Conservation (phyloP, 2,329 filamentous ascomycete genomes). For the Fusarium poae region DNA sequence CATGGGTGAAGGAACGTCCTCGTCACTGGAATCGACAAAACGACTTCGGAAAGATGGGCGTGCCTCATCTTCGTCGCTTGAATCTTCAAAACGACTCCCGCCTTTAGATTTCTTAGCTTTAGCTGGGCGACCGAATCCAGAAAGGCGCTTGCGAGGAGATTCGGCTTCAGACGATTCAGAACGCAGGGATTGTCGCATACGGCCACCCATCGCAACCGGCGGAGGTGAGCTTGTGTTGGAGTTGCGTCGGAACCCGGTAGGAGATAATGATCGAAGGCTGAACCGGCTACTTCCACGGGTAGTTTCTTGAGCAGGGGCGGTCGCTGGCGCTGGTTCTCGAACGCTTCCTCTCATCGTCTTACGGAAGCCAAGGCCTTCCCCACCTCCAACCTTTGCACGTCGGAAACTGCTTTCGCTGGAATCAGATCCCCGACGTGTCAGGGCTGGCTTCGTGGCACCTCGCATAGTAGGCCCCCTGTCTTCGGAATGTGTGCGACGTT, state of each 20-base stretch:
- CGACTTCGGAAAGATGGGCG: constrained; percentile 62
- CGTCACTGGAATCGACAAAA: constrained; percentile 79
- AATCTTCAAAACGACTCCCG: constrained; percentile 77
- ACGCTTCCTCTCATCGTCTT: constrained; percentile 74
- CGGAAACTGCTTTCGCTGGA: constrained; percentile 88
- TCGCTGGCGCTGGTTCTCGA: constrained; percentile 36
- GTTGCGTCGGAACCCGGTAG: constrained; percentile 66
- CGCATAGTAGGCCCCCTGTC: constrained; percentile 41
- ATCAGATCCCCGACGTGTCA: constrained; percentile 70
- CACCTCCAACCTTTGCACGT: constrained; percentile 65
- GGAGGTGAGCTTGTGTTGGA: constrained; percentile 54
- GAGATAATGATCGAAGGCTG: constrained; percentile 78
- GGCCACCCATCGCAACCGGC: constrained; percentile 55
- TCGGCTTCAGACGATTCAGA: constrained; percentile 55
- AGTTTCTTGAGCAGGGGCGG: constrained; percentile 46
- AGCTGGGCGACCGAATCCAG: constrained; percentile 58
- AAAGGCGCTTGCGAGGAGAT: constrained; percentile 56
- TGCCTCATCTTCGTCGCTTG: constrained; percentile 72
- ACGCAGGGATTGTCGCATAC: constrained; percentile 63
- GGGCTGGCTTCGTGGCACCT: constrained; percentile 50
- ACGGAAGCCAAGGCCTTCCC: constrained; percentile 72
- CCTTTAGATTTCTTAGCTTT: constrained; percentile 51
- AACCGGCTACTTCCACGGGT: constrained; percentile 67
- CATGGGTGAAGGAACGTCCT: constrained; percentile 48
- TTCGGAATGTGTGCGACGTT: constrained; percentile 46